Conservation (phyloP, 2,329 filamentous ascomycete species). For the Periconia sp. region DNA sequence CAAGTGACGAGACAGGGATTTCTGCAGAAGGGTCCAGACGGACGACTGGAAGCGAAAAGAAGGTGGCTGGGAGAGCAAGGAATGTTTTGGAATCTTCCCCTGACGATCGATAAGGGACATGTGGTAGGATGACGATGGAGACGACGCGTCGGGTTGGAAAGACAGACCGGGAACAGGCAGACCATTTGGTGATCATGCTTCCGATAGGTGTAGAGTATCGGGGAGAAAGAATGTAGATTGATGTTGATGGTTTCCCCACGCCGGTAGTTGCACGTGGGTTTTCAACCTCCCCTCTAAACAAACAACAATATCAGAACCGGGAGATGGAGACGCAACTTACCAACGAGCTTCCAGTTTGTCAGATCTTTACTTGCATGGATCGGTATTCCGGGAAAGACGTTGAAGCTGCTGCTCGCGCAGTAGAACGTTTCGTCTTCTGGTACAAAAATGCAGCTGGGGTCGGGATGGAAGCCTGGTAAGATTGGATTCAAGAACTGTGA, state of each 20-base stretch:
- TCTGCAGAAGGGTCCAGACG: constrained; percentile 4
- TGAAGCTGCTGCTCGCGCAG: constrained; percentile 60
- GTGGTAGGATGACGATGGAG: constrained; percentile 1
- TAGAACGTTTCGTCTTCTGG: constrained; percentile 56
- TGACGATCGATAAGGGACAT: constrained; percentile 13
- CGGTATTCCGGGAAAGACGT: constrained; percentile 59
- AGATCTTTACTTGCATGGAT: constrained; percentile 61
- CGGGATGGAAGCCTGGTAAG: constrained; percentile 58
- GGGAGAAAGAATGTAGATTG: constrained; percentile 3
- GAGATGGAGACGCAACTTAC: constrained; percentile 17
- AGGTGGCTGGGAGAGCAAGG: constrained; percentile 1
- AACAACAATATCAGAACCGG: background rate
- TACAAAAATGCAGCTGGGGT: constrained; percentile 55
- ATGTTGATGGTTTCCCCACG: constrained; percentile 5
- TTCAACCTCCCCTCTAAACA: too few species aligned
- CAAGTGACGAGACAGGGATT: constrained; percentile 1
- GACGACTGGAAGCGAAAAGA: constrained; percentile 16
- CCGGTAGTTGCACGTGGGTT: constrained; percentile 8
- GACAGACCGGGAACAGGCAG: constrained; percentile 3
- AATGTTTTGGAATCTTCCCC: constrained; percentile 7
- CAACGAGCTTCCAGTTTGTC: constrained; percentile 56
- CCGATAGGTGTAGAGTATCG: constrained; percentile 5
- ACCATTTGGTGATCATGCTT: constrained; percentile 1
- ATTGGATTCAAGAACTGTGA: constrained; percentile 50
- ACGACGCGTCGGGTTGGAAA: constrained; percentile 4